Evolutionary conservation across 2,329 filamentous ascomycete genomes (phyloP).

Genomic region (Penicillium griseofulvum): DNA sequence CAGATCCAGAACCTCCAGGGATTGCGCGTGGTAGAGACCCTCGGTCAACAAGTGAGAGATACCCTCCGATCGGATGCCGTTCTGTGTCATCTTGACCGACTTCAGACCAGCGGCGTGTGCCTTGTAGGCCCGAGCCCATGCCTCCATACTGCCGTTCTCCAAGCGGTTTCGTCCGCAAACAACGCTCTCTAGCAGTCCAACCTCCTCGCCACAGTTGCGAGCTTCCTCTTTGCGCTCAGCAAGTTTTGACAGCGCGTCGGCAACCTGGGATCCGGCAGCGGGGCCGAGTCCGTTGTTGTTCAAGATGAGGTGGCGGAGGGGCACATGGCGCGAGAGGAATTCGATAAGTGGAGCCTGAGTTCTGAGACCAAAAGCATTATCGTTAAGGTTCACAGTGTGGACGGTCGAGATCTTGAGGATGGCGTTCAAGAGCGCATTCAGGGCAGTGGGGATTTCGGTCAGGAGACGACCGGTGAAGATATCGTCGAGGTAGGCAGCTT

Average conservation of each 20-base stretch:
- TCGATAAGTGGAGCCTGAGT: conserved; percentile 88
- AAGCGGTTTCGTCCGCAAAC: conserved; percentile 94
- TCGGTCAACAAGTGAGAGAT: conserved; percentile 76
- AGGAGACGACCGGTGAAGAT: conserved; percentile 96
- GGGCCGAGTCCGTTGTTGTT: conserved; percentile 98
- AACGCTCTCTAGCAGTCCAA: conserved; percentile 88
- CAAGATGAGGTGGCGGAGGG: conserved; percentile 88
- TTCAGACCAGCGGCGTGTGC: conserved; percentile 75
- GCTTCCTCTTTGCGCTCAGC: conserved; percentile 80
- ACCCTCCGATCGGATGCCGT: conserved; percentile 92
- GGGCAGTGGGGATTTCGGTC: conserved; percentile 86
- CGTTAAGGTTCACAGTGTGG: conserved; percentile 89
- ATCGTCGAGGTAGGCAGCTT: conserved; percentile 85
- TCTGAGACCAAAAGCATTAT: conserved; percentile 97
- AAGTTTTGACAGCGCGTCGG: conserved; percentile 78
- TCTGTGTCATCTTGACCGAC: conserved; percentile 95
- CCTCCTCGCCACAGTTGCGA: conserved; percentile 58
- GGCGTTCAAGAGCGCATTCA: conserved; percentile 79
- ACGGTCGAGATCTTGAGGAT: conserved; percentile 83
- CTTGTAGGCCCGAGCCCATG: conserved; percentile 85
- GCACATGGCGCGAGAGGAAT: conserved; percentile 83
- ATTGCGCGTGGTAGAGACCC: conserved; percentile 68
- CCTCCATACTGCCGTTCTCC: conserved; percentile 93
- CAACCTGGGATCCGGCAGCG: conserved; percentile 82
- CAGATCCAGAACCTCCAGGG: conserved; percentile 76